Evolutionary conservation across 192 early-diverging fungal genomes (phyloP).

Genomic region (Dissophora ornata): DNA sequence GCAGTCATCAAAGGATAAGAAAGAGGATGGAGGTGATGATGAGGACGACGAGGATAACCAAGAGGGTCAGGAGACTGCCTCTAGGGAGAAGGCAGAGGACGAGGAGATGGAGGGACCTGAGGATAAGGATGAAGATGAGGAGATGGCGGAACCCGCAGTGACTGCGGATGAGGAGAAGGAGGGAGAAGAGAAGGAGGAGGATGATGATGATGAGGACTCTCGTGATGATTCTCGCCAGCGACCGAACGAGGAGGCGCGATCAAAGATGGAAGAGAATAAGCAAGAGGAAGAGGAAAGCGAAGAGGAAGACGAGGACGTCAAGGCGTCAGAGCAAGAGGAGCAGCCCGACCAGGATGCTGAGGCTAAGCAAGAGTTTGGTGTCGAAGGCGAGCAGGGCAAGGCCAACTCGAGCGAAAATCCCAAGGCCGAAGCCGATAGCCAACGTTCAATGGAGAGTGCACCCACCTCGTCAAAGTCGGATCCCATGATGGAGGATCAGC

Average conservation of each 20-base stretch:
- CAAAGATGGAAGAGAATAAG: constrained; percentile 36
- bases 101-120: constrained; percentile 54
- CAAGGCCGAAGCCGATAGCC: constrained; percentile 66
- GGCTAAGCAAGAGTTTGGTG: constrained; percentile 73
- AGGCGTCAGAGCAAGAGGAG: constrained; percentile 57
- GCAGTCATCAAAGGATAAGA: constrained; percentile 21
- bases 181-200: constrained; percentile 37
- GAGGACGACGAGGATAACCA: constrained; percentile 56
- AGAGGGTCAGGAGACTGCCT: constrained; percentile 38
- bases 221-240: constrained; percentile 45
- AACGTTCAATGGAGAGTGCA: constrained; percentile 56
- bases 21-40: constrained; percentile 46
- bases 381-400: constrained; percentile 73
- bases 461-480: constrained; percentile 48
- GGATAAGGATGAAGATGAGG: constrained; percentile 22
- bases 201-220: constrained; percentile 44
- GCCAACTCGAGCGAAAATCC: constrained; percentile 57
- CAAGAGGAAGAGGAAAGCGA: constrained; percentile 53
- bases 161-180: constrained; percentile 32
- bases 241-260: constrained; percentile 35
- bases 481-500: constrained; percentile 57
- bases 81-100: constrained; percentile 40
- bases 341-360: constrained; percentile 59
- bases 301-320: constrained; percentile 60
- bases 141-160: constrained; percentile 36